A percentile compares a stretch with the other conserved stretches of the same genome.
phyloP scores from a whole-genome alignment of 2,329 filamentous ascomycete genomes.

The Neoarthrinium moseri region DNA sequence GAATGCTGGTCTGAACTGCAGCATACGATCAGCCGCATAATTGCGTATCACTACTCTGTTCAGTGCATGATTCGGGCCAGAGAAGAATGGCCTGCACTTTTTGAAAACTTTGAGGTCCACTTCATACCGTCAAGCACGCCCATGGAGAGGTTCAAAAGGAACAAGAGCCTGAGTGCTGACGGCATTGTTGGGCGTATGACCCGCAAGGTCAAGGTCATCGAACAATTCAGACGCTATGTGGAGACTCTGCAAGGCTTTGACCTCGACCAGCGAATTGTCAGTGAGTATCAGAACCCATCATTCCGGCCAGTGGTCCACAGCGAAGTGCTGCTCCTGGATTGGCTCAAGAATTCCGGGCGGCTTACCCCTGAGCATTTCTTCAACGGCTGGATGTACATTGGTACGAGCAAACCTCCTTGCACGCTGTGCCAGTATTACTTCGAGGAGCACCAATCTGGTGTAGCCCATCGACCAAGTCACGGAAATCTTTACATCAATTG shows the following conservation, averaged over 20 bases:
- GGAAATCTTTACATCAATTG: slow-evolving; percentile 19
- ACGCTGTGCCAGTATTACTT: slow-evolving; percentile 20
- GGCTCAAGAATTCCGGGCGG: slow-evolving; percentile 7
- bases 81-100: slow-evolving; percentile 14
- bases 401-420: slow-evolving; percentile 22
- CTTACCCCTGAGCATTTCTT: slow-evolving; percentile 15
- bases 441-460: slow-evolving; percentile 6
- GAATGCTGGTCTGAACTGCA: slow-evolving; percentile 13
- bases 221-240: slow-evolving; percentile 4
- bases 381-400: slow-evolving; percentile 19
- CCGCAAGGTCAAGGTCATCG: neutral
- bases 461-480: slow-evolving; percentile 14
- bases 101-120: slow-evolving; percentile 7
- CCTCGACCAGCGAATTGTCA: slow-evolving; percentile 12
- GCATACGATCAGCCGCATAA: slow-evolving; percentile 13
- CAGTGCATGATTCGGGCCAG: slow-evolving; percentile 1
- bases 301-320: slow-evolving; percentile 18
- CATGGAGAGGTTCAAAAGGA: neutral
- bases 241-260: slow-evolving; percentile 9
- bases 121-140: slow-evolving; percentile 12
- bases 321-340: slow-evolving; percentile 18
- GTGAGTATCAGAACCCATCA: neutral
- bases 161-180: slow-evolving; percentile 10
- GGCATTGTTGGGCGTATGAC: slow-evolving; percentile 17
- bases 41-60: slow-evolving; percentile 13